Percentiles rank a stretch among this genome's conserved stretches.
Conservation (phyloP, 2,329 filamentous ascomycete species). For the Fusarium abutilonis region DNA sequence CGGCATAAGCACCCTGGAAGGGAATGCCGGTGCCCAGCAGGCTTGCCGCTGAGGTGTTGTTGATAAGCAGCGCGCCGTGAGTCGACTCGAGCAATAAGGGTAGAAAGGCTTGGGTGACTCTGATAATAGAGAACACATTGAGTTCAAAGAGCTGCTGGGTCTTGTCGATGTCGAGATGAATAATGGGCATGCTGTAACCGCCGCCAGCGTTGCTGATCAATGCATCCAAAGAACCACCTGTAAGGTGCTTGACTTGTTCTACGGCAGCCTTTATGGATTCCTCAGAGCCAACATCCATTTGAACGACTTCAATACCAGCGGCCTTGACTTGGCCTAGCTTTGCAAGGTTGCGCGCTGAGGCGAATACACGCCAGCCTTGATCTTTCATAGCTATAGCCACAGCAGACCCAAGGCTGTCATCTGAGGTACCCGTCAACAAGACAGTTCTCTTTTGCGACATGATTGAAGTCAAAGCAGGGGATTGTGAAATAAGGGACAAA, state of each 20-base stretch:
- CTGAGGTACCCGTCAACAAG: constrained; percentile 51
- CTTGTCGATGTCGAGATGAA: constrained; percentile 36
- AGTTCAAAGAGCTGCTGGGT: constrained; percentile 39
- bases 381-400: constrained; percentile 47
- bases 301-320: constrained; percentile 33
- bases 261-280: constrained; percentile 38
- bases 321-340: constrained; percentile 36
- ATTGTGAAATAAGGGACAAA: background rate
- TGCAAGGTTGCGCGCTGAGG: constrained; percentile 44
- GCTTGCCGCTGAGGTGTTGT: constrained; percentile 32
- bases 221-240: constrained; percentile 43
- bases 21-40: constrained; percentile 18
- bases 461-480: rapidly evolving
- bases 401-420: constrained; percentile 47
- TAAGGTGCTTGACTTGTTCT: constrained; percentile 23
- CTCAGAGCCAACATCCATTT: constrained; percentile 41
- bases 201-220: constrained; percentile 47
- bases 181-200: constrained; percentile 40
- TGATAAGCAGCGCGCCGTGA: constrained; percentile 24
- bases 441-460: constrained; percentile 38
- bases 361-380: constrained; percentile 45
- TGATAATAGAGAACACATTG: constrained; percentile 43
- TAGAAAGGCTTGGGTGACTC: constrained; percentile 38
- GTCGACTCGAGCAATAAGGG: constrained; percentile 36
- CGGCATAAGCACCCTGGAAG: constrained; percentile 44